Base-by-base conservation (phyloP, 2,329 filamentous ascomycete genomes). In the Apiospora aurea region DNA sequence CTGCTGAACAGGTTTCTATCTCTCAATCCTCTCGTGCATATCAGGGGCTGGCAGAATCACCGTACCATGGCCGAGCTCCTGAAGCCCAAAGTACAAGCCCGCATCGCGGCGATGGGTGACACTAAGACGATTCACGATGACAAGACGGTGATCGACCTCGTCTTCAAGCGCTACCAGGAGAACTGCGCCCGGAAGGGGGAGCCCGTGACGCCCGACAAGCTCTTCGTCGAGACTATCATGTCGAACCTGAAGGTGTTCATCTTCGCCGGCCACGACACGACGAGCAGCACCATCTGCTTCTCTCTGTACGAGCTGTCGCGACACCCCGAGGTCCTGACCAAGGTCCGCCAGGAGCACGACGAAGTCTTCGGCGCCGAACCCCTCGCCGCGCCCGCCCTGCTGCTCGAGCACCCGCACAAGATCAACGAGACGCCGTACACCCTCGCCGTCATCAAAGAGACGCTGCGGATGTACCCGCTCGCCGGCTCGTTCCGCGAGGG, bases 391-490 rank as follows among this genome's bases (percentile, higher is more conserved):
- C 82, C 81, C 44, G 75, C 77, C 1, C 76, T 81, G 34, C 79
- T 89, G 18, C 76, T 79, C 29, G 73, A 80, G 5, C 78, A 85
- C 29, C 83, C 86, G 0, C 76, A 81, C 51, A 80, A 85, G 7
- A 80, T 90, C 71, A 87, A 86, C 77, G 79, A 83, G 38, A 81
- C 90, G 14, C 81, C 83, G 1, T 89, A 87, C 76, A 88, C 87
- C 3, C 79, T 78, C 5, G 87, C 86, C 47, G 82, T 88, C 10
- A 82, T 88, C 73, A 87, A 88, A 72, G 88, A 90, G 78, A 82
- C 83, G 0, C 80, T 90, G 2, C 83, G 88, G 2, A 75, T 90
- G n/a, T 87, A 85, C 72, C 87, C 88, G 0, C 82, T 87, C 1
- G 85, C 73, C 78, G 82, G 81, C 41, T 81, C 83, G 1, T 78